phyloP scores from a whole-genome alignment of 1,284 basidiomycete genomes.

The Vanrija sp. region DNA sequence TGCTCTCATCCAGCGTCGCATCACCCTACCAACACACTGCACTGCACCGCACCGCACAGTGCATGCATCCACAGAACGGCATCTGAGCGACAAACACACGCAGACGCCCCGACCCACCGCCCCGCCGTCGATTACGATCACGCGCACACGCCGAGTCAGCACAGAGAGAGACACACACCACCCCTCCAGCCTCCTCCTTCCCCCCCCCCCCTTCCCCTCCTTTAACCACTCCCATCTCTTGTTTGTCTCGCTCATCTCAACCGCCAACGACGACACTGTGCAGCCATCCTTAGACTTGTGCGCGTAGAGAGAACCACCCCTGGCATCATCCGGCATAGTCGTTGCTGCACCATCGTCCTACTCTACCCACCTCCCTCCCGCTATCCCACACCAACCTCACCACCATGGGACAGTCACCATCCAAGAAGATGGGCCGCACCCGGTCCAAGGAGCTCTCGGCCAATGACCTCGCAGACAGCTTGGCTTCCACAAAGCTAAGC shows the following conservation, averaged over 20 bases:
- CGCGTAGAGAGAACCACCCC: too few species aligned
- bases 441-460: conserved; percentile 49
- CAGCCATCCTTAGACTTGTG: too few species aligned
- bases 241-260: not conserved
- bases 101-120: too few species aligned
- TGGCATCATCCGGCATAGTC: too few species aligned
- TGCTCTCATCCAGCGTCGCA: too few species aligned
- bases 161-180: not conserved
- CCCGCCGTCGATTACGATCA: too few species aligned
- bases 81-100: not conserved
- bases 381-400: not conserved
- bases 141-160: too few species aligned
- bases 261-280: not conserved
- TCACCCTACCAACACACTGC: not conserved
- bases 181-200: not conserved
- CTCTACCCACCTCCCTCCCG: not conserved
- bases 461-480: conserved; percentile 40
- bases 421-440: conserved; percentile 51
- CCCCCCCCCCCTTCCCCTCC: not conserved
- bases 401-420: conserved; percentile 49
- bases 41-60: not conserved
- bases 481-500: conserved; percentile 31
- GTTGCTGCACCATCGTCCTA: not conserved
- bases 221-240: not conserved
- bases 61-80: not conserved